phyloP scores from a whole-genome alignment of 2,329 filamentous ascomycete species.

The Scedosporium apiospermum region DNA sequence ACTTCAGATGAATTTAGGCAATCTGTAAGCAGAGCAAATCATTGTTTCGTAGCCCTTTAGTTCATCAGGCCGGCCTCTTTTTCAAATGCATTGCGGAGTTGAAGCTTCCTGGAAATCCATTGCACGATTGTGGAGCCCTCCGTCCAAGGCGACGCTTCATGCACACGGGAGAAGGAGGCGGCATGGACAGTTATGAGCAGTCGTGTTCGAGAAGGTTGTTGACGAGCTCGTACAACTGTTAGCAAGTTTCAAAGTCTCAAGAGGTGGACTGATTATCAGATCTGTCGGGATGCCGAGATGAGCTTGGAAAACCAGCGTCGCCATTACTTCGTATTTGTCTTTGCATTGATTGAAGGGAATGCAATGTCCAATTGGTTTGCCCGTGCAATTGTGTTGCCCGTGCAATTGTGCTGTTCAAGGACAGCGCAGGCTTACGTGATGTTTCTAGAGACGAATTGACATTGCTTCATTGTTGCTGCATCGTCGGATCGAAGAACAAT shows the following conservation, averaged over 20 bases:
- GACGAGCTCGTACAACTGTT: neutral
- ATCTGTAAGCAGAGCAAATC: neutral
- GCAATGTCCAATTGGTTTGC: too few relatives aligned
- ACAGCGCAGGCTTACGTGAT: too few relatives aligned
- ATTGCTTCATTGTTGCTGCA: too few relatives aligned
- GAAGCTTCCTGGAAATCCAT: slow-evolving; percentile 1
- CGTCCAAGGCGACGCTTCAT: neutral
- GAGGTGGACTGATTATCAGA: too few relatives aligned
- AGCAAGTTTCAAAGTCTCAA: neutral
- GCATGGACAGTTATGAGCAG: neutral
- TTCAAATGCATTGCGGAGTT: neutral
- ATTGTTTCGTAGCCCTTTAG: neutral
- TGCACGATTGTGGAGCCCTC: neutral
- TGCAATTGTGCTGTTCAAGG: too few relatives aligned
- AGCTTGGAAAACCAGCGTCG: too few relatives aligned
- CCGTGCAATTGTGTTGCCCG: too few relatives aligned
- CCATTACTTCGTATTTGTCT: too few relatives aligned
- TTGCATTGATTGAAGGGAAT: too few relatives aligned
- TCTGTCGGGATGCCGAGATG: too few relatives aligned
- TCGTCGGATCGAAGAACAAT: too few relatives aligned
- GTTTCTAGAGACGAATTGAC: too few relatives aligned
- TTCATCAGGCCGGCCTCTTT: neutral
- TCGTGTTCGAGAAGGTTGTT: neutral
- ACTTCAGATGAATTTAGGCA: slow-evolving; percentile 7
- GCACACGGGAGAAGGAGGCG: neutral